phyloP scores from a whole-genome alignment of 148 eudicot species.

The Camellia sinensis region DNA sequence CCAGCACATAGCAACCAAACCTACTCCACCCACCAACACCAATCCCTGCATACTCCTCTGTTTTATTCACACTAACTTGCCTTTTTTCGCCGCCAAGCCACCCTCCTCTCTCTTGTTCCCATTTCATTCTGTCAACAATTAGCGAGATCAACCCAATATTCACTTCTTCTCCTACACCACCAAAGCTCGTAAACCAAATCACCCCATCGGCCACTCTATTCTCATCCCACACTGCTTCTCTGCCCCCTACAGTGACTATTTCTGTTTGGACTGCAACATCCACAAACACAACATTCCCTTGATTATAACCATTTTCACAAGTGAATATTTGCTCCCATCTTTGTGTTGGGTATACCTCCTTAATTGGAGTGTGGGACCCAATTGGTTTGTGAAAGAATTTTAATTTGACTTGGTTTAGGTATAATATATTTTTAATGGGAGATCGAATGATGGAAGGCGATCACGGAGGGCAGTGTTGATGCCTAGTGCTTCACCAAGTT shows the following conservation, averaged over 20 bases:
- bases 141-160: slow-evolving; percentile 51
- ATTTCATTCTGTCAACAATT: slow-evolving; percentile 58
- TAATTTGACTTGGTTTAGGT: too few relatives aligned
- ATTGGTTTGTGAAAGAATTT: too few relatives aligned
- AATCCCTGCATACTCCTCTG: slow-evolving; percentile 35
- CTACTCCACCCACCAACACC: slow-evolving; percentile 43
- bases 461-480: slow-evolving; percentile 47
- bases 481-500: slow-evolving; percentile 55
- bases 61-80: slow-evolving; percentile 35
- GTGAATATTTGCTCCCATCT: slow-evolving; percentile 67
- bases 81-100: slow-evolving; percentile 38
- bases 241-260: slow-evolving; percentile 33
- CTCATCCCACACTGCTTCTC: slow-evolving; percentile 35
- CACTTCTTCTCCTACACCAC: slow-evolving; percentile 3
- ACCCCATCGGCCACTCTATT: slow-evolving; percentile 26
- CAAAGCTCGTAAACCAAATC: slow-evolving; percentile 41
- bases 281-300: slow-evolving; percentile 31
- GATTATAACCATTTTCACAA: slow-evolving; percentile 17
- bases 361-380: too few relatives aligned
- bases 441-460: slow-evolving; percentile 43
- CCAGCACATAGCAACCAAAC: slow-evolving; percentile 60
- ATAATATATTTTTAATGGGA: too few relatives aligned
- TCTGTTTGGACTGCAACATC: slow-evolving; percentile 44
- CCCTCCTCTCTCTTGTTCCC: slow-evolving; percentile 70
- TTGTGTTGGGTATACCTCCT: too few relatives aligned